A percentile compares a stretch with the other conserved stretches of the same genome.
Conservation (phyloP, 2,329 filamentous ascomycete species). For the Phoma sp. region DNA sequence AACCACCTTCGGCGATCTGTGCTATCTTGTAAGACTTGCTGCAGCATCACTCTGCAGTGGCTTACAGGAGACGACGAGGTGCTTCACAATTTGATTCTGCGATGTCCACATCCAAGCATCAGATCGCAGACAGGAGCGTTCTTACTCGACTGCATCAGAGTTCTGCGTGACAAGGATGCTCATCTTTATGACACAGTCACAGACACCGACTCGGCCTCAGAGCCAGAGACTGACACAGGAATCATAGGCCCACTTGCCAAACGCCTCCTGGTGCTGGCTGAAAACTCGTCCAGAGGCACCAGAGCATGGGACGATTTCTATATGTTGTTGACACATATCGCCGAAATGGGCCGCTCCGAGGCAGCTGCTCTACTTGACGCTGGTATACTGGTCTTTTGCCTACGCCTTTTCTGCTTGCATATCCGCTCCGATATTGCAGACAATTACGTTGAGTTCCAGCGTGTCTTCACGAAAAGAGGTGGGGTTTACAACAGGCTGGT, state of each 20-base stretch:
- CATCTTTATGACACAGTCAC: constrained; percentile 28
- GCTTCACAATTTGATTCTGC: constrained; percentile 66
- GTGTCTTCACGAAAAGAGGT: constrained; percentile 40
- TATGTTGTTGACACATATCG: constrained; percentile 36
- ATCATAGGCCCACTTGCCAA: constrained; percentile 25
- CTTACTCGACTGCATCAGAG: constrained; percentile 39
- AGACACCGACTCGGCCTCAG: constrained; percentile 39
- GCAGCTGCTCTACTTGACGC: constrained; percentile 34
- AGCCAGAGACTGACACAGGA: constrained; percentile 19
- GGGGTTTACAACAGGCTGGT: constrained; percentile 40
- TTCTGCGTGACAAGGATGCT: constrained; percentile 42
- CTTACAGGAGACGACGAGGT: constrained; percentile 61
- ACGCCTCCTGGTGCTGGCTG: constrained; percentile 29
- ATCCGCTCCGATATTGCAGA: constrained; percentile 21
- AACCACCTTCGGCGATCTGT: constrained; percentile 59
- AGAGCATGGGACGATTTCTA: constrained; percentile 48
- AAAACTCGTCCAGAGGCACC: constrained; percentile 27
- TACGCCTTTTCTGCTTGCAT: constrained; percentile 40
- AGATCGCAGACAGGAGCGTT: constrained; percentile 37
- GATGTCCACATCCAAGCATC: constrained; percentile 36
- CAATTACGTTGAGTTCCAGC: constrained; percentile 30
- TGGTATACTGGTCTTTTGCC: constrained; percentile 36
- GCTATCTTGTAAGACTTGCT: constrained; percentile 60
- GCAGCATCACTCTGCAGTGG: constrained; percentile 66
- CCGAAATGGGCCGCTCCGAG: constrained; percentile 37